phyloP scores from a whole-genome alignment of 129 eudicot species.

The Dittrichia graveolens region DNA sequence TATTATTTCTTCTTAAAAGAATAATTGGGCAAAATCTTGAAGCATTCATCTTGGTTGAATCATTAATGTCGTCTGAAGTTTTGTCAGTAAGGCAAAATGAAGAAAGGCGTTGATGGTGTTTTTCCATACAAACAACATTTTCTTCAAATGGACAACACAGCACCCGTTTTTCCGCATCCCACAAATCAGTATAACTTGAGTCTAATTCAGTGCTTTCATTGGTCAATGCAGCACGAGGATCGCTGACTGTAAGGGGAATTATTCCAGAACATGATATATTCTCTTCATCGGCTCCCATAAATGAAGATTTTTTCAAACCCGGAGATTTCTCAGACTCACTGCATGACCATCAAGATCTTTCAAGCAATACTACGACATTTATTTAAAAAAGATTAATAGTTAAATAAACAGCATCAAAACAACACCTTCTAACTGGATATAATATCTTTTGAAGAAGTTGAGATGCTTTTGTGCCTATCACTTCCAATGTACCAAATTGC shows the following conservation, averaged over 20 bases:
- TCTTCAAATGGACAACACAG: constrained; percentile 72
- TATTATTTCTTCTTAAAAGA: constrained; percentile 53
- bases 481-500: constrained; percentile 75
- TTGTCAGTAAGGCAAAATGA: constrained; percentile 49
- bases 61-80: constrained; percentile 24
- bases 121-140: constrained; percentile 66
- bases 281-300: constrained; percentile 40
- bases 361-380: neutral
- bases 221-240: constrained; percentile 57
- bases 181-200: constrained; percentile 46
- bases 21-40: constrained; percentile 70
- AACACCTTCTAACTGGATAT: constrained; percentile 55
- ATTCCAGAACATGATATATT: constrained; percentile 42
- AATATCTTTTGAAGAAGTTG: constrained; percentile 70
- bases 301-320: constrained; percentile 34
- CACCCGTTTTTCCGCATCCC: constrained; percentile 70
- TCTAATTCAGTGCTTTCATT: constrained; percentile 28
- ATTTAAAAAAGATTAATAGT: neutral
- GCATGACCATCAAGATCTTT: constrained; percentile 30
- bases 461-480: constrained; percentile 73
- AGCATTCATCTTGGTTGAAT: constrained; percentile 37
- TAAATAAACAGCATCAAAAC: constrained; percentile 4
- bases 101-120: constrained; percentile 52
- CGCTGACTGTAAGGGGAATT: constrained; percentile 52
- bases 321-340: constrained; percentile 36